Percentiles rank a stretch among this genome's conserved stretches.
Conservation (phyloP, 306 rosid species). For the Cucumis sativus region Cucumber_9930_V3 NC_026657.2:37144501-37145000, state of each 20-base stretch:
- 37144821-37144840: slow-evolving; percentile 91
- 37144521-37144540: not conserved
- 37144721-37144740: slow-evolving; percentile 76
- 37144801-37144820: slow-evolving; percentile 1
- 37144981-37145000: slow-evolving; percentile 97
- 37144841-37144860: slow-evolving; percentile 72
- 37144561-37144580: not conserved
- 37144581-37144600: not conserved
- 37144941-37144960: slow-evolving; percentile 63
- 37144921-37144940: slow-evolving; percentile 52
- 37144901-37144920: slow-evolving; percentile 44
- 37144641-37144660: not conserved
- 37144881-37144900: slow-evolving; percentile 71
- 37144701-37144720: slow-evolving; percentile 55
- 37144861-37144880: slow-evolving; percentile 38
- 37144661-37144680: not conserved
- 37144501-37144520: not conserved
- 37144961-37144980: slow-evolving; percentile 75
- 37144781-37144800: not conserved
- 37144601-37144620: not conserved
- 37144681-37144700: slow-evolving; percentile 4
- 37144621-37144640: not conserved
- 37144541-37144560: not conserved
- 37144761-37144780: slow-evolving; percentile 7
- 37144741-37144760: slow-evolving; percentile 61